These are phyloP conservation scores for Amaranthus hypochondriacus DNA, from an alignment of 148 eudicot species.

Conservation along the genomic window DNA sequence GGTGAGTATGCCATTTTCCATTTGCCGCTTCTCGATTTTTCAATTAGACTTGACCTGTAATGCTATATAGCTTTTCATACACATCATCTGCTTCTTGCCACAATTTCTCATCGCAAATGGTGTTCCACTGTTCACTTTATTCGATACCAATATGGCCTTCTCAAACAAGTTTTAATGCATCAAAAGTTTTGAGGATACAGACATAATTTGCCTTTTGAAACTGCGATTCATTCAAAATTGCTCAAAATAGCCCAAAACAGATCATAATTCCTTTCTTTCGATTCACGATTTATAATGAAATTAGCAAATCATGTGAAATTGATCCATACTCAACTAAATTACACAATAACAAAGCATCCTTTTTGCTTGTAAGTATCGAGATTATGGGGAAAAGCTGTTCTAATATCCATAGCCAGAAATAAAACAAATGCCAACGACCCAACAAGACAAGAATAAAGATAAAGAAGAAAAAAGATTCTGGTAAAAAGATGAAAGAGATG, in stretches of 20 bases:
- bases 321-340: too few relatives aligned
- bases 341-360: too few relatives aligned
- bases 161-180: neutral
- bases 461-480: neutral
- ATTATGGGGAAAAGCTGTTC: neutral
- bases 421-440: neutral
- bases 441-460: neutral
- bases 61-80: neutral
- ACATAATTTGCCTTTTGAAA: too few relatives aligned
- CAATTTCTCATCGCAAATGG: neutral
- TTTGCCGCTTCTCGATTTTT: neutral
- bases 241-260: too few relatives aligned
- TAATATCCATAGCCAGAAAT: neutral
- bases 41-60: neutral
- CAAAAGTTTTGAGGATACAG: too few relatives aligned
- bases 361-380: too few relatives aligned
- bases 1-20: neutral
- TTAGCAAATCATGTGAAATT: too few relatives aligned
- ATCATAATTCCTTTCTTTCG: too few relatives aligned
- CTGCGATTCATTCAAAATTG: too few relatives aligned
- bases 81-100: neutral
- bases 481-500: neutral
- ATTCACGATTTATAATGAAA: too few relatives aligned
- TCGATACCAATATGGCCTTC: neutral
- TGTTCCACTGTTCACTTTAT: neutral